These are phyloP conservation scores for Aureobasidium sp. DNA, from an alignment of 2,329 filamentous ascomycete genomes.

Conservation along the genomic window DNA sequence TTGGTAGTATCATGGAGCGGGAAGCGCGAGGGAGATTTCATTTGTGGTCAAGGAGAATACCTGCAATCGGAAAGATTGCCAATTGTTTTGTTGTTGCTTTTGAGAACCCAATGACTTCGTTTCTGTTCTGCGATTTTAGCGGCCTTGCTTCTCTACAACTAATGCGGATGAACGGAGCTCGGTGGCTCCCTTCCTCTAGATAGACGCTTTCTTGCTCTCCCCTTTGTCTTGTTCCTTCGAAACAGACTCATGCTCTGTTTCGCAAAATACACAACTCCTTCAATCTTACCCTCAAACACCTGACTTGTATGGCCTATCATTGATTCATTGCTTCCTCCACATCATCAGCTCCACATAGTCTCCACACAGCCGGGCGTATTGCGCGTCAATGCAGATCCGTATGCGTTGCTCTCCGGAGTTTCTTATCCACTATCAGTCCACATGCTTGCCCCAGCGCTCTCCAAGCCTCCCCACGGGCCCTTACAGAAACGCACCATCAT, in stretches of 20 bases:
- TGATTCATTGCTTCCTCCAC: not conserved
- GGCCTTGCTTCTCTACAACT: not conserved
- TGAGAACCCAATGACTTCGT: slow-evolving; percentile 7
- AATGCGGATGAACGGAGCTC: not conserved
- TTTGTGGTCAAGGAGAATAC: slow-evolving; percentile 1
- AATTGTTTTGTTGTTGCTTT: slow-evolving; percentile 6
- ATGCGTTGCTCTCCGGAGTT: slow-evolving; percentile 6
- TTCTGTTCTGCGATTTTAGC: slow-evolving; percentile 8
- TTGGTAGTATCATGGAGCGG: slow-evolving; percentile 1
- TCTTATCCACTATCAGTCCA: slow-evolving; percentile 6
- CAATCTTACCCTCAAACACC: not conserved
- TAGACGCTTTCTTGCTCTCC: slow-evolving; percentile 11
- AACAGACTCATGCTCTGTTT: slow-evolving; percentile 4
- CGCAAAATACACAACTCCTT: not conserved
- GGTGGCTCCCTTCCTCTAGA: slow-evolving; percentile 6
- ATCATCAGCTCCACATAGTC: not conserved
- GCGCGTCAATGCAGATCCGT: not conserved
- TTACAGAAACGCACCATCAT: not conserved
- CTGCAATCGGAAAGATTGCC: slow-evolving; percentile 7
- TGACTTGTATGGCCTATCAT: not conserved
- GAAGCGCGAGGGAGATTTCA: not conserved
- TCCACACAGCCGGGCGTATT: not conserved
- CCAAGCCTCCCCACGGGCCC: slow-evolving; percentile 2
- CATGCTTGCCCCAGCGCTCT: slow-evolving; percentile 2
- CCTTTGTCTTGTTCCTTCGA: not conserved